Percentiles rank a stretch among this genome's conserved stretches.
phyloP scores from a whole-genome alignment of 805 yeast genomes.

The Kluyveromyces aestuarii region DNA sequence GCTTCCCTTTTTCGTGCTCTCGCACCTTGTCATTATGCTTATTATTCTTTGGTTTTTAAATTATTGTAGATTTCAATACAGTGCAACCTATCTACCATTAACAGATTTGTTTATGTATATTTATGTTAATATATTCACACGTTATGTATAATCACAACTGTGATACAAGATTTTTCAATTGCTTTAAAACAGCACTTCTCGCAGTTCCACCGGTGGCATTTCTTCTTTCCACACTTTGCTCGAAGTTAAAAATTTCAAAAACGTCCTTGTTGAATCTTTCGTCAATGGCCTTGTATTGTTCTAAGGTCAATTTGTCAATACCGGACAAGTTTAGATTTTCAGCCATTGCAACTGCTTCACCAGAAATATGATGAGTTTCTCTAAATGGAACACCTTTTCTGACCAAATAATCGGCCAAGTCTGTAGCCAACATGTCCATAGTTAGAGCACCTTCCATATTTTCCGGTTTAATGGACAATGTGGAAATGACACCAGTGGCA shows the following conservation, averaged over 20 bases:
- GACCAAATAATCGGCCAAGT: constrained; percentile 93
- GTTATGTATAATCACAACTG: constrained; percentile 12
- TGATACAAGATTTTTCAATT: constrained; percentile 36
- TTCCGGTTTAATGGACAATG: constrained; percentile 61
- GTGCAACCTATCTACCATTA: background rate
- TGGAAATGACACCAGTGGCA: constrained; percentile 94
- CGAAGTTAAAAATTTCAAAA: constrained; percentile 79
- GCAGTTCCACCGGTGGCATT: constrained; percentile 97
- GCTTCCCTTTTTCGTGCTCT: background rate
- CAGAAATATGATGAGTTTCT: constrained; percentile 97
- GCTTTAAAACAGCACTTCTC: constrained; percentile 74
- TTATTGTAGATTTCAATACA: background rate
- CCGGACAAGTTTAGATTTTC: constrained; percentile 73
- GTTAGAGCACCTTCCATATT: constrained; percentile 84
- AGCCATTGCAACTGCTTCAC: constrained; percentile 90
- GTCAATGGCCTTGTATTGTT: constrained; percentile 75
- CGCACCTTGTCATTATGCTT: background rate
- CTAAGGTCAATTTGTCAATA: constrained; percentile 72
- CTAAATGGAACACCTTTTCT: constrained; percentile 98
- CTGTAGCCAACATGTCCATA: constrained; percentile 99
- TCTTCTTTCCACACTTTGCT: constrained; percentile 92
- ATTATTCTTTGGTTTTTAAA: background rate
- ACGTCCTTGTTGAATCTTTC: constrained; percentile 75
- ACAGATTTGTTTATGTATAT: background rate
- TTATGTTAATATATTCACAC: background rate